phyloP scores from a whole-genome alignment of 176 grass and related monocot species.

The Themeda triandra region DNA sequence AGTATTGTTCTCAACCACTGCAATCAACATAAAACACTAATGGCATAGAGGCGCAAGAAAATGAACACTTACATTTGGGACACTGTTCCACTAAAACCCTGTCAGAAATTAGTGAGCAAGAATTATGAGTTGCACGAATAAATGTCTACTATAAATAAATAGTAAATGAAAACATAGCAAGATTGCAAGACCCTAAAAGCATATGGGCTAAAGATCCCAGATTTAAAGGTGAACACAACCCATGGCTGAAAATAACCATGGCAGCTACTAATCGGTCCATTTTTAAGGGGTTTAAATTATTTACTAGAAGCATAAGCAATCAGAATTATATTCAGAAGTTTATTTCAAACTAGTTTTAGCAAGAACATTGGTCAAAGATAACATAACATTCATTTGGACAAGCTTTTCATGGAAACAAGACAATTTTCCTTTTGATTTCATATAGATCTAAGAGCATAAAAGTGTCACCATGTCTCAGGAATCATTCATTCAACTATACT shows the following conservation, averaged over 20 bases:
- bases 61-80: conserved; percentile 67
- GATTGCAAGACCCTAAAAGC: neutral
- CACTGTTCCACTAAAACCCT: conserved; percentile 77
- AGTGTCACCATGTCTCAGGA: neutral
- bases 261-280: neutral
- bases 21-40: conserved; percentile 11
- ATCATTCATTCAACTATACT: neutral
- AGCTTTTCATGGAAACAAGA: neutral
- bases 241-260: neutral
- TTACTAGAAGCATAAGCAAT: neutral
- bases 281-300: neutral
- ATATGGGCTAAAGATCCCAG: neutral
- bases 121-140: neutral
- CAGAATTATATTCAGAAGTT: neutral
- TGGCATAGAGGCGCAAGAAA: neutral
- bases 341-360: neutral
- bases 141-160: neutral
- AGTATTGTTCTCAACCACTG: neutral
- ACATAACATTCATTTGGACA: neutral
- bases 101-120: conserved; percentile 28
- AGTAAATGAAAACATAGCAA: neutral
- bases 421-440: neutral
- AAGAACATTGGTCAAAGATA: neutral
- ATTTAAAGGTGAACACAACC: neutral
- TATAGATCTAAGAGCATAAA: neutral